Base-by-base conservation (phyloP, 768 basidiomycete genomes). In the Kwoniella dendrophila region DNA sequence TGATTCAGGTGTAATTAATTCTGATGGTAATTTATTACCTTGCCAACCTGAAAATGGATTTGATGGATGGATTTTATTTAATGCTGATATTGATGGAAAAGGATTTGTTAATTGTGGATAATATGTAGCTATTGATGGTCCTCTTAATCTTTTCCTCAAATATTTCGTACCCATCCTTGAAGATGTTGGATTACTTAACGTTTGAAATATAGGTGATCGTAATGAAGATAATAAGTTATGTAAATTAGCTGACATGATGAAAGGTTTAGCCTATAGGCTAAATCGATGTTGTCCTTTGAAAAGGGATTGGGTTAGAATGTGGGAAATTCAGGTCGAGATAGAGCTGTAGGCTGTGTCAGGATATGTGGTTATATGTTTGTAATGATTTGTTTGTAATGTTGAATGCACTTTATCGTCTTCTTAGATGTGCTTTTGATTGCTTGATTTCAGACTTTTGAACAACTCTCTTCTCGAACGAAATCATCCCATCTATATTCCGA, bases 141-240 rank as follows among this genome's bases (percentile, higher is more conserved):
- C 95, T 0, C 87, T 86, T 34, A 97, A 85, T 18, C 88, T 84
- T 14, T 85, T 83, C 20, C 88, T 86, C 47, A 97, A 86, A 81
- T 95, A 92, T 81, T 97, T 97, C 27, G 92, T 88, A 18, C 95
- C 95, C 0, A 90, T 93, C 18, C 94, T 87, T 14, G 86, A 76
- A 27, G 85, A 85, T 2, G 84, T 84, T 0, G 94, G 94, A 80
- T 97, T 97, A 81, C 89, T 92, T 3, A 88, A 82, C 8, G 91
- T 95, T 73, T 92, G 86, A 74, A 97, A 95, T 55, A 97, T 85
- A 26, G 65, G 59, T 29, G 75, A 75, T 8, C 72, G 77, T 50
- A 77, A 56, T 30, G 69, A 66, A 11, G 69, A 67, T 36, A 36
- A 36, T 36, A 16, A 36, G 34, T 36, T 36, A 36, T 36, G 7